These are phyloP conservation scores for Ustilago trichophora DNA, from an alignment of 1,284 basidiomycete species.

Conservation along the genomic window DNA sequence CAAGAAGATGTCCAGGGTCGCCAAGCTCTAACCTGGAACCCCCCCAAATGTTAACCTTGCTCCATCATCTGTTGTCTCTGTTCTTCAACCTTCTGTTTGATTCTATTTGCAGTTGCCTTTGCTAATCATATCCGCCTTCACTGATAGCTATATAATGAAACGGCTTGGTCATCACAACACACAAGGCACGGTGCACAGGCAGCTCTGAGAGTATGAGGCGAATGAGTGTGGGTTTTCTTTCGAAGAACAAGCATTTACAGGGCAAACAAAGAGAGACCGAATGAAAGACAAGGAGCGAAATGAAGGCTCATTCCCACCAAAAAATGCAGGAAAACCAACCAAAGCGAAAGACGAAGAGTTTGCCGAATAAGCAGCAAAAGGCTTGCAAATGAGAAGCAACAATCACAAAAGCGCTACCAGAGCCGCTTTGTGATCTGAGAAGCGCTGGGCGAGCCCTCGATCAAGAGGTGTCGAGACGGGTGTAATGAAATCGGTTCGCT, in stretches of 20 bases:
- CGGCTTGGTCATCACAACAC: no score
- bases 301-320: neutral
- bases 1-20: conserved; percentile 44
- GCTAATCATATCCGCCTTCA: no score
- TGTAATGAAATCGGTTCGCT: neutral
- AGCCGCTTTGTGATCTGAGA: conserved; percentile 2
- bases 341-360: conserved; percentile 24
- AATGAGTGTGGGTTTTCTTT: conserved; percentile 7
- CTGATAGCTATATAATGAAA: no score
- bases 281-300: neutral
- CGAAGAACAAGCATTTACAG: conserved; percentile 3
- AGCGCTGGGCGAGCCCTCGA: no score
- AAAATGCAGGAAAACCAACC: neutral
- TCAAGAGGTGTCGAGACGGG: no score
- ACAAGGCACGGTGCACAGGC: no score
- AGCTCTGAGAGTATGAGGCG: neutral
- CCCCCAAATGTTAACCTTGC: no score
- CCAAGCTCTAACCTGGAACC: conserved; percentile 37
- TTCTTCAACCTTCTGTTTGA: neutral
- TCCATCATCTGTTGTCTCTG: no score
- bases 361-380: no score
- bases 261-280: neutral
- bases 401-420: conserved; percentile 13
- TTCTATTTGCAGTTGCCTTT: neutral
- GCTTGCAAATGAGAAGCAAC: neutral